phyloP scores from a whole-genome alignment of 164 flowering plant genomes.

The Amborella trichopoda region DNA sequence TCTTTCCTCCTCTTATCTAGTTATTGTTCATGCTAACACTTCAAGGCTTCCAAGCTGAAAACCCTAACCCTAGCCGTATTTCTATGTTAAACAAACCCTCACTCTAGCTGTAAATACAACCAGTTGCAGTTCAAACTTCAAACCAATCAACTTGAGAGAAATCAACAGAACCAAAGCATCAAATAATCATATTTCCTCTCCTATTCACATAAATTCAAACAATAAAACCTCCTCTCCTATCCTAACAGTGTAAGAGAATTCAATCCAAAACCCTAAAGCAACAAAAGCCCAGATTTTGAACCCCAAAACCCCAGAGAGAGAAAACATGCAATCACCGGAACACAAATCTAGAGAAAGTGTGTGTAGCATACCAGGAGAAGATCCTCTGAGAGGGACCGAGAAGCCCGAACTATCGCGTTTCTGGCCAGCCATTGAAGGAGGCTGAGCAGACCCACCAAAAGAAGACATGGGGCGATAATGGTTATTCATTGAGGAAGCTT shows the following conservation, averaged over 20 bases:
- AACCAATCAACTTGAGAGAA: not conserved
- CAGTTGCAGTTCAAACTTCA: not conserved
- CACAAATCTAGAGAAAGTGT: not conserved
- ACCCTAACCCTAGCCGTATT: no score
- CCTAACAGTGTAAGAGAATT: not conserved
- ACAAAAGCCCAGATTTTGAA: not conserved
- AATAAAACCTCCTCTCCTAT: not conserved
- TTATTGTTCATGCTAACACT: no score
- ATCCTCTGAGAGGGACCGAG: constrained; percentile 36
- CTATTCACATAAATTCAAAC: not conserved
- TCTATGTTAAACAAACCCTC: no score
- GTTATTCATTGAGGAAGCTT: constrained; percentile 12
- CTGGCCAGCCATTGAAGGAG: constrained; percentile 11
- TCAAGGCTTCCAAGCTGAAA: no score
- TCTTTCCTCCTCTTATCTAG: no score
- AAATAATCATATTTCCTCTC: not conserved
- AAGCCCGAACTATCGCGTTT: constrained; percentile 9
- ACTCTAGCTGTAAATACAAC: no score
- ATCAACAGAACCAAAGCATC: not conserved
- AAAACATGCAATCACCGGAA: not conserved
- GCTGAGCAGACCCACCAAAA: constrained; percentile 12
- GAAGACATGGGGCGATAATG: constrained; percentile 1
- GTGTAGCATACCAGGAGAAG: not conserved
- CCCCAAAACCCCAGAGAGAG: not conserved
- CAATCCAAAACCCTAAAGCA: not conserved